Percentiles rank a stretch among this genome's conserved stretches.
Evolutionary conservation across 2,329 filamentous ascomycete species (phyloP).

Genomic region (Penicillium sp.): DNA sequence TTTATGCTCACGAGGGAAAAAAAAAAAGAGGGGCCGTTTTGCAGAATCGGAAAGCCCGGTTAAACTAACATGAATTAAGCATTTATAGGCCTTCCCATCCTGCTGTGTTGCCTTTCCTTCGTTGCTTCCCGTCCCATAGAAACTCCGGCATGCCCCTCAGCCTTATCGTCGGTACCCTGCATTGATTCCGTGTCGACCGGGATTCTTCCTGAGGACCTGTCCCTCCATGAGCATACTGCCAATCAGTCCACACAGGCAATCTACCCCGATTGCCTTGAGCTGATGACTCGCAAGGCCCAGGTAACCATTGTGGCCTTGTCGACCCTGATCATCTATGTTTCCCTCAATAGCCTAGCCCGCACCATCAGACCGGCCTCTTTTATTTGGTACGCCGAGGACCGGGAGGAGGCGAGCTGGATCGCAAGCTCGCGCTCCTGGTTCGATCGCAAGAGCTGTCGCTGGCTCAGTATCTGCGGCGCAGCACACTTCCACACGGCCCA

Average conservation of each 20-base stretch:
- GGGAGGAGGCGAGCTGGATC: slow-evolving; percentile 68
- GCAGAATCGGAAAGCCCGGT: slow-evolving; percentile 11
- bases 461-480: slow-evolving; percentile 77
- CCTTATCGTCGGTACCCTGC: slow-evolving; percentile 11
- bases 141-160: slow-evolving; percentile 12
- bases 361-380: slow-evolving; percentile 65
- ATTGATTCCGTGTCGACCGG: slow-evolving; percentile 18
- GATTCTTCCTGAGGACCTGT: slow-evolving; percentile 4
- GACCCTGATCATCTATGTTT: slow-evolving; percentile 44
- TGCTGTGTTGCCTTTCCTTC: slow-evolving; percentile 12
- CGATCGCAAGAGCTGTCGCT: slow-evolving; percentile 75
- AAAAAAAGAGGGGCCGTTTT: neutral
- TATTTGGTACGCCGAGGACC: slow-evolving; percentile 58
- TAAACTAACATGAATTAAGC: neutral
- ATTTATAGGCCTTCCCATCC: slow-evolving; percentile 10
- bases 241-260: slow-evolving; percentile 12
- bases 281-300: slow-evolving; percentile 44
- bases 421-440: slow-evolving; percentile 70
- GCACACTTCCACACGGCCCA: slow-evolving; percentile 67
- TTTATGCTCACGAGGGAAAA: neutral
- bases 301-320: slow-evolving; percentile 42
- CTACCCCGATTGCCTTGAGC: slow-evolving; percentile 26
- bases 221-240: slow-evolving; percentile 13
- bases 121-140: slow-evolving; percentile 20
- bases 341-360: slow-evolving; percentile 51